Evolutionary conservation across 2,329 filamentous ascomycete genomes (phyloP).

Genomic region (Didymella arachidicola): DNA sequence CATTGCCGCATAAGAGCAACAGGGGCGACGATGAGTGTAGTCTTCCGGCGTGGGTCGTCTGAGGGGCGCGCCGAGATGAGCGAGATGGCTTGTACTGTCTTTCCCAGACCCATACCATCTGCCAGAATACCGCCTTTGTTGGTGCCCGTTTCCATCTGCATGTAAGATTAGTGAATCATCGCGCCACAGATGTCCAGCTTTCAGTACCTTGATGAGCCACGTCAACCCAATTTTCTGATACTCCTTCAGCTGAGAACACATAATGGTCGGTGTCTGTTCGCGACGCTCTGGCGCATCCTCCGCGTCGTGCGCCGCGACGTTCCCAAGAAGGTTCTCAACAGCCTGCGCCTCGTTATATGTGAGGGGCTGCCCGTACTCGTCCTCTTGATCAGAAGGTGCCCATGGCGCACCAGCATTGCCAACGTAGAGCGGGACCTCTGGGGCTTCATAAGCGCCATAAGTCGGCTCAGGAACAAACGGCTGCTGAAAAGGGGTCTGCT

Average conservation of each 20-base stretch:
- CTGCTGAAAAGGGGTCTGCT: conserved; percentile 16
- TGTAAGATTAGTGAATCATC: neutral
- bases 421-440: conserved; percentile 16
- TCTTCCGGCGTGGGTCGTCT: conserved; percentile 65
- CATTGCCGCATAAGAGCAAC: conserved; percentile 84
- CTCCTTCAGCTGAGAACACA: conserved; percentile 75
- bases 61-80: conserved; percentile 76
- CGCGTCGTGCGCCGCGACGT: conserved; percentile 45
- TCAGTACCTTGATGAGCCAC: conserved; percentile 70
- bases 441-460: conserved; percentile 6
- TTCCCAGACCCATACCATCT: conserved; percentile 76
- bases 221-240: conserved; percentile 81
- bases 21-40: conserved; percentile 83
- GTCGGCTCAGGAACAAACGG: neutral
- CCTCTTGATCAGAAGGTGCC: conserved; percentile 24
- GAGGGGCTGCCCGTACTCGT: conserved; percentile 27
- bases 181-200: neutral
- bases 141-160: conserved; percentile 70
- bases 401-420: conserved; percentile 11
- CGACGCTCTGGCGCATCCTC: conserved; percentile 62
- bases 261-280: conserved; percentile 72
- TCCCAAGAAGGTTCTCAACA: conserved; percentile 44
- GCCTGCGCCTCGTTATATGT: conserved; percentile 30
- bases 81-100: conserved; percentile 83
- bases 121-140: conserved; percentile 77